Base-by-base conservation (phyloP, 2,329 filamentous ascomycete species). In the Rhinocladiella similis region DNA sequence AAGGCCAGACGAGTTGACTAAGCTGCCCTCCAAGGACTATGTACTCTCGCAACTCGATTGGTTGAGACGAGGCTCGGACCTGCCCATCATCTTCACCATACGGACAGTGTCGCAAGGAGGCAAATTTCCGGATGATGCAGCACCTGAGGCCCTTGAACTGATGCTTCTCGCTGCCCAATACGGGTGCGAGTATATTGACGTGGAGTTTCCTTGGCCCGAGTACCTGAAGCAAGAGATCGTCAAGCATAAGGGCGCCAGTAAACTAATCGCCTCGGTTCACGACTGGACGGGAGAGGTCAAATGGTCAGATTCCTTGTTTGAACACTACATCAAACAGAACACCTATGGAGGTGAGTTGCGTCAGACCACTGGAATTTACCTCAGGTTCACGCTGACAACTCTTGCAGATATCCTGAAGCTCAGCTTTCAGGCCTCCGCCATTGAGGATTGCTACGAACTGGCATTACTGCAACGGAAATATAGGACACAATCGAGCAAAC, bases 261-360 rank as follows among this genome's bases (percentile, higher is more conserved):
- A 87, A 63, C 91, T 96, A 72, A 91, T 95, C 77, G 93, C 90
- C n/a, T 90, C 91, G 12, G 94, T 93, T 67, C 91, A 95, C 70
- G 90, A 94, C 74, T 93, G 93, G 67, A 91, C 89, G 0, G 89
- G 90, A 1, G 86, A 79, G 1, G 93, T 93, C 79, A 89, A 87
- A 66, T 95, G 90, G 90, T 87, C 88, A 1, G 90, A 89, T 0
- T 74, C 82, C 5, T 82, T 88, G 63, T 90, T 90, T 1, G 83
- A 89, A 66, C 77, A 82, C 10, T 80, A 93, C 3, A 95, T 92
- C 65, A 77, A 83, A 57, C 82, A 86, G 63, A 90, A 88, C 7
- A 83, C 83, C 46, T 51, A 39, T 16, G 48, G 48, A 45, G 48
- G 48, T 51, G 10, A 7, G 25, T 16, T 35, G 10, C 14, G 13